Percentiles rank a stretch among this genome's conserved stretches.
phyloP scores from a whole-genome alignment of 768 basidiomycete genomes.

The Kwoniella sp. region DNA sequence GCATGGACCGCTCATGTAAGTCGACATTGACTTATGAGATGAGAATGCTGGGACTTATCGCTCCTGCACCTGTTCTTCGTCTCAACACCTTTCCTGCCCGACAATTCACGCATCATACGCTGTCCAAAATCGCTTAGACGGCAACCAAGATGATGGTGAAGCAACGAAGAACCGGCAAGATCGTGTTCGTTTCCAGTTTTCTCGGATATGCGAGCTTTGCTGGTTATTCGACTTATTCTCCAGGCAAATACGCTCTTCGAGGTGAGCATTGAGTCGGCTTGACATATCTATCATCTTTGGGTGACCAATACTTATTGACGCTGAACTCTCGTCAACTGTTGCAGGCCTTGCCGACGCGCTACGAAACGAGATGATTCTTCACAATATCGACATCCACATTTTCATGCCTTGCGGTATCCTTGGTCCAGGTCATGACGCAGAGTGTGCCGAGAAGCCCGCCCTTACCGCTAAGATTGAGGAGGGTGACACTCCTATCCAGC shows the following conservation, averaged over 20 bases:
- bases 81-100: not conserved
- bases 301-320: too few species aligned
- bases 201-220: slow-evolving; percentile 74
- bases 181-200: slow-evolving; percentile 74
- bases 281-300: too few species aligned
- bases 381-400: slow-evolving; percentile 75
- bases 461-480: slow-evolving; percentile 77
- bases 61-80: not conserved
- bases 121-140: slow-evolving; percentile 58
- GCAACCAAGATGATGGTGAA: slow-evolving; percentile 68
- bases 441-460: slow-evolving; percentile 74
- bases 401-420: slow-evolving; percentile 82
- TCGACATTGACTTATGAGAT: too few species aligned
- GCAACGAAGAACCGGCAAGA: slow-evolving; percentile 64
- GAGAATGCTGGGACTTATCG: too few species aligned
- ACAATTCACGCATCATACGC: too few species aligned
- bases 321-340: not conserved
- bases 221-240: slow-evolving; percentile 78
- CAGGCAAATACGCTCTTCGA: slow-evolving; percentile 81
- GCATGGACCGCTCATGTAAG: slow-evolving; percentile 63
- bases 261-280: too few species aligned
- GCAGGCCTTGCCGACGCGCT: slow-evolving; percentile 80
- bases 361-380: slow-evolving; percentile 74
- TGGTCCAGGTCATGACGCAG: slow-evolving; percentile 73
- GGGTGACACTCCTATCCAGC: slow-evolving; percentile 65